A percentile compares a stretch with the other conserved stretches of the same genome.
Conservation (phyloP, 2,329 filamentous ascomycete species). For the Pseudogymnoascus sp. region DNA sequence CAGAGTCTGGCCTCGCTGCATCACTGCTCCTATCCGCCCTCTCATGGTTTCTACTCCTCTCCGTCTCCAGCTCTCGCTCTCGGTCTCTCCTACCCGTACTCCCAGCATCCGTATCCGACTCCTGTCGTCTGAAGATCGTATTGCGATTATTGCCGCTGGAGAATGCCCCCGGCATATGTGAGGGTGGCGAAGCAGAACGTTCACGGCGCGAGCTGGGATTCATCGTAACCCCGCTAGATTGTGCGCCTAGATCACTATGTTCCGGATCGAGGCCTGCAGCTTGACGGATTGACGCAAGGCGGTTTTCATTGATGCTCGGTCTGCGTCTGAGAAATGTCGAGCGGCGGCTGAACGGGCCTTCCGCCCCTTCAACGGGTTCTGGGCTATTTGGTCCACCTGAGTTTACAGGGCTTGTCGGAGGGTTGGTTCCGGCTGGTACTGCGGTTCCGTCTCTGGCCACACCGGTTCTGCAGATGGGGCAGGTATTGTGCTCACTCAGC, state of each 20-base stretch:
- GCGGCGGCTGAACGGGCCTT: background rate
- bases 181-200: background rate
- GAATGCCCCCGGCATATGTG: background rate
- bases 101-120: conserved; percentile 1
- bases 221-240: background rate
- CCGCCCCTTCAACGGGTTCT: background rate
- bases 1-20: background rate
- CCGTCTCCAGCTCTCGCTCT: background rate
- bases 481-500: conserved; percentile 87
- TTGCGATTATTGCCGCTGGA: background rate
- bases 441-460: conserved; percentile 20
- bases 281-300: background rate
- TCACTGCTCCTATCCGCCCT: background rate
- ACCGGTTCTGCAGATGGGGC: conserved; percentile 64
- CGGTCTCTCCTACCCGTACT: background rate
- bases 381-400: background rate
- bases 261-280: background rate
- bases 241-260: background rate
- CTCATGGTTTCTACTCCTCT: background rate
- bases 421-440: background rate
- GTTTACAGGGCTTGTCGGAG: conserved; percentile 10
- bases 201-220: background rate
- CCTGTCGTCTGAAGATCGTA: background rate
- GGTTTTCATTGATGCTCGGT: background rate
- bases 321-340: background rate